Evolutionary conservation across 768 basidiomycete genomes (phyloP), one percentile per base, ranked within the genome.

Genomic region (Podaxis sp.): DNA sequence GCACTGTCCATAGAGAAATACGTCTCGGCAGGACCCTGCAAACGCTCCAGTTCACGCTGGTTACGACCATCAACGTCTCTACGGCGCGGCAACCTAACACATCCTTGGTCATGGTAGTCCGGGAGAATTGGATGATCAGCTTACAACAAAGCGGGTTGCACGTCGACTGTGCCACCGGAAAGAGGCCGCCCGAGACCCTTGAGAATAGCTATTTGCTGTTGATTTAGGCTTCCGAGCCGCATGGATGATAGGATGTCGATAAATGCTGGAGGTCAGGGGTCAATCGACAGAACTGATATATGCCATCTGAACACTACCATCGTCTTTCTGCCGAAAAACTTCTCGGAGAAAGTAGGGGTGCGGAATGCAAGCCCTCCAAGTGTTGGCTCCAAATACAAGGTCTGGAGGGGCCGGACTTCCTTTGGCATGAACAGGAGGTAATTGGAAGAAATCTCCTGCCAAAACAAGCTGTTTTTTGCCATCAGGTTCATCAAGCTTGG

Each of bases 241-340:
- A 96, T 95, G 69, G 93, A 87, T 67, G 93, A 91, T 59, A 97
- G 79, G 79, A 96, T 91, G 69, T 88, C 80, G 55, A 96, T 82
- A 72, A 96, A 95, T 22, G 79, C 92, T 91, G 58, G 15, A 3
- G 37, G 38, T 10, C 22, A 11, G 7, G 20, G 28, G 30, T 48
- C 46, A 40, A 50, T 38, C 13, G 26, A 3, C 24, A 24, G 8
- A 48, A n/a, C 12, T n/a, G 48, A 38, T 17, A 17, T 40, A 40
- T 24, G n/a, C 44, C 4, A n/a, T 46, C 20, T 22, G n/a, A 28
- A 57, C 50, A 70, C 36, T 63, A 84, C 84, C 72, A 51, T 81
- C 76, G 67, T 91, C 87, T 51, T 77, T 88, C 71, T 93, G 90
- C 60, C 90, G 78, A 74, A 91, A 93, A 38, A 93, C 90, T 62